Evolutionary conservation across 495 filamentous ascomycete genomes (phyloP), one percentile per base, ranked within the genome.

Genomic region (Penicillium ucsense): DNA sequence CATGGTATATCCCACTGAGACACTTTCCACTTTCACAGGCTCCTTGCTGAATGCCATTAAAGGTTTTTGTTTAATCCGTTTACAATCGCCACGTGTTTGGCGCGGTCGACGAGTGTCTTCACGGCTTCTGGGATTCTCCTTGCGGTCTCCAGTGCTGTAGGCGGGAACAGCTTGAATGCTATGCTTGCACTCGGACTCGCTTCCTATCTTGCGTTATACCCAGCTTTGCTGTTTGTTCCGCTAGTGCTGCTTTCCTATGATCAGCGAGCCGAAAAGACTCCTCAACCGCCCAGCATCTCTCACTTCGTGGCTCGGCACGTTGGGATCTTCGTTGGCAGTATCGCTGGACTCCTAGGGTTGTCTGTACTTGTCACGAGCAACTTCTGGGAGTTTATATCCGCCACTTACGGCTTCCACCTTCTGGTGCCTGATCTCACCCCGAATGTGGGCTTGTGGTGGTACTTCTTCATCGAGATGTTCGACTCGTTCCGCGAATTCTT

Each of bases 401-500:
- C 89, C 8, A 95, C 91, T 1, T 98, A 98, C 60, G 88, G 90
- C 46, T 85, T 94, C 29, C 89, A 91, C 55, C 74, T 98, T 9
- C 79, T 92, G 3, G 80, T 98, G 4, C 89, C 89, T 1, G 94
- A 97, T 66, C 72, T 98, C 38, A 91, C 91, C 0, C 92, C 92
- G 27, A 98, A 97, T 53, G 83, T 94, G 35, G 92, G 92, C 2
- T 75, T 98, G 0, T 98, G 92, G 92, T 98, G 92, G 92, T 98
- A 98, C 69, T 98, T 97, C 67, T 97, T 98, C 69, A 94, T 91
- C 55, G 92, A 98, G 68, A 98, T 98, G 81, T 98, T 98, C 62
- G 92, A 98, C 65, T 91, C 89, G 4, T 98, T 98, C 75, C 81
- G 92, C 27, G 83, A 85, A 42, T 97, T 98, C 73, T 98, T 98